Base-by-base conservation (phyloP, 2,329 filamentous ascomycete species). In the Aspergillus nomiae region DNA sequence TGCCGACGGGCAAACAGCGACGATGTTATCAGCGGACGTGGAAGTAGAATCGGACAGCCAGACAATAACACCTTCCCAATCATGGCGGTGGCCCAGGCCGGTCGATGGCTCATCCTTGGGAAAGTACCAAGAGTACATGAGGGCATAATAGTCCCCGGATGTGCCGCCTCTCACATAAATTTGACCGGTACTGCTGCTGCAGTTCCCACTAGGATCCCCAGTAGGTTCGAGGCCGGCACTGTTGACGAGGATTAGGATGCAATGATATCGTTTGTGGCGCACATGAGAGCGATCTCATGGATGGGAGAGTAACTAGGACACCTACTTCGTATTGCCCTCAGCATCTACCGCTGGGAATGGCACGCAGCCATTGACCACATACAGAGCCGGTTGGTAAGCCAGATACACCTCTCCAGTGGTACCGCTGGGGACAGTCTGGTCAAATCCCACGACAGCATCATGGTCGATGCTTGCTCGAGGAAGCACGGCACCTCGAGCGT, bases 331-430 rank as follows among this genome's bases (percentile, higher is more conserved):
- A 67, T 89, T 81, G 2, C 87, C 87, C 0, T 77, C 73, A 1
- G 81, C 80, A 65, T 89, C 84, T 1, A 89, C 87, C 2, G 84
- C 87, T 0, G 87, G 86, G 70, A 87, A 89, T 0, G 87, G 86
- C 11, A 89, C 86, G 65, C 87, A 89, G 51, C 87, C 87, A 67
- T 85, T 85, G 26, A 81, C 80, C 10, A 88, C 83, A 10, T 86
- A 68, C 7, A 88, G 78, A 60, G 78, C 81, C 0, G 86, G 86
- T 74, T 88, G 82, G 74, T 86, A 88, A 59, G 83, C 83, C 46
- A 84, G 71, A 66, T 86, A 85, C 28, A 86, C 71, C 2, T 77
- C 71, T 16, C 86, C 86, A 0, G 76, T 71, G 2, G 76, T 76
- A 7, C 78, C 79, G 51, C 74, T 76, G 0, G 86, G 86, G 0